phyloP scores from a whole-genome alignment of 805 yeast species.

The Metschnikowia lachancei region DNA sequence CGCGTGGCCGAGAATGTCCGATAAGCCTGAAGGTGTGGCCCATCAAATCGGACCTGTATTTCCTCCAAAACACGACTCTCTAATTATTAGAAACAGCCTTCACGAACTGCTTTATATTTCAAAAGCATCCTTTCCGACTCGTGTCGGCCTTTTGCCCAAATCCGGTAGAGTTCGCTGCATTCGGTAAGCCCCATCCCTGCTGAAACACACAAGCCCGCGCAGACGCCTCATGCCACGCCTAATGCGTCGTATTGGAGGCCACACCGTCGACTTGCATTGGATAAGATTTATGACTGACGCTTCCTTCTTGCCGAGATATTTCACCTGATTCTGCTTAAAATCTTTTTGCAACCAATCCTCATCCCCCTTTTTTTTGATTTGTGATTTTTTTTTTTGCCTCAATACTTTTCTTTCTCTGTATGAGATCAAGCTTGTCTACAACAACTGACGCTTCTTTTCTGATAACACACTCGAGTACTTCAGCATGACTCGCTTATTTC shows the following conservation, averaged over 20 bases:
- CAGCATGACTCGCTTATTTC: slow-evolving; percentile 5
- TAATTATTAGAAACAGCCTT: too few relatives aligned
- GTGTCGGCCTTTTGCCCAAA: neutral
- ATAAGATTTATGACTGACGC: neutral
- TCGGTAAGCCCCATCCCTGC: neutral
- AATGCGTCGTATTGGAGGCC: neutral
- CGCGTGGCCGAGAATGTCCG: too few relatives aligned
- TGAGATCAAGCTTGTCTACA: too few relatives aligned
- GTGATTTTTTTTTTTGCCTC: neutral
- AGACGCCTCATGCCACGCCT: too few relatives aligned
- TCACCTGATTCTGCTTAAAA: neutral
- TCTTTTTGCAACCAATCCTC: neutral
- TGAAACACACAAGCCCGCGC: slow-evolving; percentile 3
- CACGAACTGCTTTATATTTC: too few relatives aligned
- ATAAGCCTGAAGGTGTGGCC: too few relatives aligned
- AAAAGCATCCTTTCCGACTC: too few relatives aligned
- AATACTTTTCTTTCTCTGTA: neutral
- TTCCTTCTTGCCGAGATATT: neutral
- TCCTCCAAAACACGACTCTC: too few relatives aligned
- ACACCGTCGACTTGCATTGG: neutral
- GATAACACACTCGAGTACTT: neutral
- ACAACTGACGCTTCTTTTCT: too few relatives aligned
- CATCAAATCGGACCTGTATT: too few relatives aligned
- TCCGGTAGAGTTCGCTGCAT: neutral
- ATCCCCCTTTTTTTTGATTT: neutral